These are phyloP conservation scores for Rossbeevera mucosa DNA, from an alignment of 768 basidiomycete species.

Conservation along the genomic window DNA sequence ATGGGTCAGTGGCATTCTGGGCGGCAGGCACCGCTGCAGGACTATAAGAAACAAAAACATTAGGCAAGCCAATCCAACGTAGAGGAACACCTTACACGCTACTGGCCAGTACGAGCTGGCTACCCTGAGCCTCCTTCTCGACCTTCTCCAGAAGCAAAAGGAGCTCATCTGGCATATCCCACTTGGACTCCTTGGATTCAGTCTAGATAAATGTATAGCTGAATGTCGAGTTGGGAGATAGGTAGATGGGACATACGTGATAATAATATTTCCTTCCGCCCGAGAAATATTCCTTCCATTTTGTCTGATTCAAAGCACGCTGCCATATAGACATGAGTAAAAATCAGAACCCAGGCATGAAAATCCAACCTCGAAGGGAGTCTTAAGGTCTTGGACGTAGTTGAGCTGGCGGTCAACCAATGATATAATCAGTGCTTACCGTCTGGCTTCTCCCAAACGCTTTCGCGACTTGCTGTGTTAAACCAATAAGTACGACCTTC, in stretches of 20 bases:
- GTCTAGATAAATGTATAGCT: conserved; percentile 42
- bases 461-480: conserved; percentile 81
- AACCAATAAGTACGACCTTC: conserved; percentile 99
- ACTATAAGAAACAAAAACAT: conserved; percentile 13
- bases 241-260: conserved; percentile 47
- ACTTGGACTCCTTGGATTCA: conserved; percentile 89
- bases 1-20: conserved; percentile 37
- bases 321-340: conserved; percentile 29
- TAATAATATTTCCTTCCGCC: conserved; percentile 90
- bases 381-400: conserved; percentile 66
- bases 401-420: conserved; percentile 4
- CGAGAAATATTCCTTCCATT: conserved; percentile 96
- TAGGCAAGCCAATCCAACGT: background rate
- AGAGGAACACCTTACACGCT: conserved; percentile 17
- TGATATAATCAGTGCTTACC: conserved; percentile 41
- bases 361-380: conserved; percentile 76
- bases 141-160: conserved; percentile 79
- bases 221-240: background rate
- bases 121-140: conserved; percentile 61
- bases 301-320: conserved; percentile 84
- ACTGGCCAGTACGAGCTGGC: conserved; percentile 33
- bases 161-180: conserved; percentile 96
- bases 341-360: background rate
- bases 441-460: conserved; percentile 98
- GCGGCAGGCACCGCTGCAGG: conserved; percentile 39